phyloP scores from a whole-genome alignment of 2,329 filamentous ascomycete species.

The Nemania sp. region DNA sequence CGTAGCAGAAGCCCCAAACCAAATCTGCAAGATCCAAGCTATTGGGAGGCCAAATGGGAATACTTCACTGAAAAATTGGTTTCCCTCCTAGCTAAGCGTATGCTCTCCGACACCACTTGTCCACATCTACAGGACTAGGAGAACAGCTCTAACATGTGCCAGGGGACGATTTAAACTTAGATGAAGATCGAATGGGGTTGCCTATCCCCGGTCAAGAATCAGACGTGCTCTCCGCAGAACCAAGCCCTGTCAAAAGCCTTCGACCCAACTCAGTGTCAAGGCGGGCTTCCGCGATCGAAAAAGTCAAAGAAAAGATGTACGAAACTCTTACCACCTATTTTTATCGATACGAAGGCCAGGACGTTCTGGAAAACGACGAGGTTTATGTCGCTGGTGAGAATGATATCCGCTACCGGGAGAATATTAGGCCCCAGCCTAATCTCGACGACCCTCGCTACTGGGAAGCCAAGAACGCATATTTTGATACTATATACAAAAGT shows the following conservation, averaged over 20 bases:
- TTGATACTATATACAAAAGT: background rate
- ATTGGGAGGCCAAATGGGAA: conserved; percentile 9
- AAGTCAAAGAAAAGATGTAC: background rate
- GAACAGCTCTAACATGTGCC: background rate
- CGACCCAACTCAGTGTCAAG: background rate
- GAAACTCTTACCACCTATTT: background rate
- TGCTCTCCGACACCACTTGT: background rate
- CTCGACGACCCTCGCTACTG: background rate
- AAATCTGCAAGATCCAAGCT: conserved; percentile 4
- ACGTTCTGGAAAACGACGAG: conserved; percentile 8
- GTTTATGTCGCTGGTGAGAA: background rate
- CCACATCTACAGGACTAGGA: background rate
- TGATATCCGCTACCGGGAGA: background rate
- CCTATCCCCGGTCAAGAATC: background rate
- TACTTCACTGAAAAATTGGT: conserved; percentile 8
- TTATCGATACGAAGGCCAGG: conserved; percentile 3
- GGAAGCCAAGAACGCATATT: background rate
- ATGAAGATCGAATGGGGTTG: background rate
- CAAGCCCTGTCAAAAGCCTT: background rate
- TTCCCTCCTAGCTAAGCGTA: background rate
- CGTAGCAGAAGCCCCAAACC: conserved; percentile 1
- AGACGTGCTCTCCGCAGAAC: background rate
- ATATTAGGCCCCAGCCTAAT: background rate
- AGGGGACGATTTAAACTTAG: background rate
- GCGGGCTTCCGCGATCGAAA: background rate